phyloP scores from a whole-genome alignment of 371 early-diverging fungal species.

The Modicella reniformis region DNA sequence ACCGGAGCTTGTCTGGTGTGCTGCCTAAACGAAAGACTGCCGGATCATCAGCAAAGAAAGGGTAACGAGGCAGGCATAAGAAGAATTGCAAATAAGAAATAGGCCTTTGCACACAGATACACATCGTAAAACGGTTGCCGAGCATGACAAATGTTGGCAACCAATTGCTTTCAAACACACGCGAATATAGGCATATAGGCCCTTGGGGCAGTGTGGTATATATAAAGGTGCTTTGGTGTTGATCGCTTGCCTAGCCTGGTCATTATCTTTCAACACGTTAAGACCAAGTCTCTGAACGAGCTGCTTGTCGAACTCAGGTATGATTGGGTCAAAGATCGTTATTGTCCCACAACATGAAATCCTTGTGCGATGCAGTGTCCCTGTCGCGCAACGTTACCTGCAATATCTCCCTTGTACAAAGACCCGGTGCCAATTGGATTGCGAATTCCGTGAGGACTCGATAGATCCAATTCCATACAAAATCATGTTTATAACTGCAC shows the following conservation, averaged over 20 bases:
- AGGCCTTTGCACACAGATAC: conserved; percentile 63
- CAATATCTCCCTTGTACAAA: conserved; percentile 60
- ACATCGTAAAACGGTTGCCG: conserved; percentile 69
- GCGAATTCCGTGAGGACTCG: conserved; percentile 64
- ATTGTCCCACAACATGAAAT: conserved; percentile 58
- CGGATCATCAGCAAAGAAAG: background rate
- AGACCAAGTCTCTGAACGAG: conserved; percentile 55
- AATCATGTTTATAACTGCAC: conserved; percentile 57
- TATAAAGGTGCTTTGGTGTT: conserved; percentile 65
- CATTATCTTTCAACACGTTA: conserved; percentile 59
- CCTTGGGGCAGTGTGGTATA: conserved; percentile 80
- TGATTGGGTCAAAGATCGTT: conserved; percentile 72
- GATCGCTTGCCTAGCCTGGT: conserved; percentile 37
- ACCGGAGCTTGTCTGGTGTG: conserved; percentile 63
- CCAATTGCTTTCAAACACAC: conserved; percentile 73
- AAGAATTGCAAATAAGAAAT: background rate
- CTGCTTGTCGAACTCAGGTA: conserved; percentile 66
- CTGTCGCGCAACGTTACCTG: conserved; percentile 47
- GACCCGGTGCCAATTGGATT: conserved; percentile 66
- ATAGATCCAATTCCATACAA: conserved; percentile 77
- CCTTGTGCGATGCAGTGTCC: background rate
- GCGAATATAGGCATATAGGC: conserved; percentile 70
- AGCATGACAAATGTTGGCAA: conserved; percentile 56
- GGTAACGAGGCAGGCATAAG: too few species aligned
- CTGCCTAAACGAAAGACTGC: conserved; percentile 63